Percentiles rank a stretch among this genome's conserved stretches.
phyloP scores from a whole-genome alignment of 257 asterid species.

The Gardenia jasminoides region DNA sequence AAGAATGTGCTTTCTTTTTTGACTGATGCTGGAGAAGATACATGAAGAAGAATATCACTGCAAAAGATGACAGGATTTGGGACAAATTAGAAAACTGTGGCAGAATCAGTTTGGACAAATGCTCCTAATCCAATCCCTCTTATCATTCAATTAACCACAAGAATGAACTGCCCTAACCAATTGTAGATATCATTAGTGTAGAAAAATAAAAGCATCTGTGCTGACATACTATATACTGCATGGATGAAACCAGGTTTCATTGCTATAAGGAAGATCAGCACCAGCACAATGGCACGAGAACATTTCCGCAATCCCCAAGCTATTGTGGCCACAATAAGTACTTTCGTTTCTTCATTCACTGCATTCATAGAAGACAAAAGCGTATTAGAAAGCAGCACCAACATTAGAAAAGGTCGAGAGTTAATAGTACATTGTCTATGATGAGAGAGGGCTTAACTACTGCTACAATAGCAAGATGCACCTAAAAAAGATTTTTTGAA shows the following conservation, averaged over 20 bases:
- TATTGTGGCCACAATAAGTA: constrained; percentile 89
- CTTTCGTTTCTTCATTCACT: constrained; percentile 93
- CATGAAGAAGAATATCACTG: constrained; percentile 91
- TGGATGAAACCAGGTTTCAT: constrained; percentile 91
- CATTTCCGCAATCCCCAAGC: constrained; percentile 98
- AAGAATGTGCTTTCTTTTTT: constrained; percentile 83
- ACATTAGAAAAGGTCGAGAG: background rate
- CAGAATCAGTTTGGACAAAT: constrained; percentile 7
- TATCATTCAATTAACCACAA: background rate
- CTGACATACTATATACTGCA: constrained; percentile 83
- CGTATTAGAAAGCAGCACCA: constrained; percentile 13
- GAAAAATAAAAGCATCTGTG: constrained; percentile 15
- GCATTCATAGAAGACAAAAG: constrained; percentile 29
- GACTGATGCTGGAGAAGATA: constrained; percentile 79
- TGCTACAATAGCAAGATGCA: background rate
- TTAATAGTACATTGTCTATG: background rate
- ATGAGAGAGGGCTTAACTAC: background rate
- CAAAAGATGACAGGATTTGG: constrained; percentile 33
- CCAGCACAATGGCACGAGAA: constrained; percentile 86
- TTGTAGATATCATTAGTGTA: constrained; percentile 1
- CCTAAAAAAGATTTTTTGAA: background rate
- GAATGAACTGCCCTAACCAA: constrained; percentile 4
- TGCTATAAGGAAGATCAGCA: constrained; percentile 87
- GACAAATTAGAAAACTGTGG: constrained; percentile 30
- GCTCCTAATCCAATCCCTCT: background rate